phyloP scores from a whole-genome alignment of 192 early-diverging fungal species.

The Lunasporangiospora selenospora region DNA sequence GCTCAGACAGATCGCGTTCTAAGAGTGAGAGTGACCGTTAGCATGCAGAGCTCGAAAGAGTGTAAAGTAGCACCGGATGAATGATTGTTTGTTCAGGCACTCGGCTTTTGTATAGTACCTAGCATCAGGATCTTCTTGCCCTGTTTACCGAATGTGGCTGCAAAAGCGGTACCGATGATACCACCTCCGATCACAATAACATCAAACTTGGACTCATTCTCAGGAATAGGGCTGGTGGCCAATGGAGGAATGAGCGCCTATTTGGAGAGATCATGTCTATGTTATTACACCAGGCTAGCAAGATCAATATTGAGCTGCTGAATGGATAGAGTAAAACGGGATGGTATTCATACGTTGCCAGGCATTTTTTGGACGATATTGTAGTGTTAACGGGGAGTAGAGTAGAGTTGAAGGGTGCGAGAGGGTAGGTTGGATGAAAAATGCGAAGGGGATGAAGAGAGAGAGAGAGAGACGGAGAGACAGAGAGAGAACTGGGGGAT shows the following conservation, averaged over 20 bases:
- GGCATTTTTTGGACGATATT: background rate
- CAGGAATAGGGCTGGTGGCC: conserved; percentile 11
- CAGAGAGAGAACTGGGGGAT: too few relatives aligned
- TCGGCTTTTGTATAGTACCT: too few relatives aligned
- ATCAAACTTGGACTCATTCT: conserved; percentile 11
- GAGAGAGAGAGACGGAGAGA: too few relatives aligned
- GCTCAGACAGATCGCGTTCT: conserved; percentile 90
- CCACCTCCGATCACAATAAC: conserved; percentile 26
- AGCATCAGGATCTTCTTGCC: conserved; percentile 22
- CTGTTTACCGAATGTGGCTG: conserved; percentile 22
- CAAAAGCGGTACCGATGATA: conserved; percentile 18
- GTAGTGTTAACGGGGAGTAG: background rate
- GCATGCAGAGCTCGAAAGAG: too few relatives aligned
- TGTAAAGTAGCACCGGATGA: too few relatives aligned
- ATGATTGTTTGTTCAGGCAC: too few relatives aligned
- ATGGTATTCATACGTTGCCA: background rate
- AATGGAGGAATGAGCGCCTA: background rate
- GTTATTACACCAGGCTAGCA: too few relatives aligned
- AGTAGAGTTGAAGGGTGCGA: background rate
- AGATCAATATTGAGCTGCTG: too few relatives aligned
- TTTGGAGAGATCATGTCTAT: background rate
- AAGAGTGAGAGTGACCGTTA: too few relatives aligned
- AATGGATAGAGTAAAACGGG: too few relatives aligned
- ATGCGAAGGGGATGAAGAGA: too few relatives aligned
- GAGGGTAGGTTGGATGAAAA: too few relatives aligned